Conservation (phyloP, 306 rosid species). For the Glycine latifolia region DNA sequence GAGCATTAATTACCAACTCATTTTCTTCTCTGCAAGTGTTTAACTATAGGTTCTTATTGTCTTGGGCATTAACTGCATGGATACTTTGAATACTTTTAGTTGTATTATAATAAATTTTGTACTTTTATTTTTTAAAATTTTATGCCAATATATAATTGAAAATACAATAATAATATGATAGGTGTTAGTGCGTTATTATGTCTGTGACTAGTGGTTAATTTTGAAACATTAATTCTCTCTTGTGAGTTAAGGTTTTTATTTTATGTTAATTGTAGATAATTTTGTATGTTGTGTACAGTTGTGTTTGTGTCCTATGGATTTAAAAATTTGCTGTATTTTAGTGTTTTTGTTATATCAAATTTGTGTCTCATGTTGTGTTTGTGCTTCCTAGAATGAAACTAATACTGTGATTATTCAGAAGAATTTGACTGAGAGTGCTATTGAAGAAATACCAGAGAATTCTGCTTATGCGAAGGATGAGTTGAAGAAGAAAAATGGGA, state of each 20-base stretch:
- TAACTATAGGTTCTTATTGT: background rate
- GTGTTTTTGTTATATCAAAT: background rate
- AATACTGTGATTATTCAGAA: conserved; percentile 58
- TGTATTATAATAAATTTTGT: background rate
- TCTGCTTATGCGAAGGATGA: conserved; percentile 56
- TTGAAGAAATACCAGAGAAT: conserved; percentile 47
- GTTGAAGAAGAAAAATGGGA: conserved; percentile 59
- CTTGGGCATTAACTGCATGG: background rate
- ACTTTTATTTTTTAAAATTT: background rate
- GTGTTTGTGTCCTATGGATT: background rate
- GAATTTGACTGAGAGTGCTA: conserved; percentile 43
- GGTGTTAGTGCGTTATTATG: background rate
- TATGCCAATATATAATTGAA: background rate
- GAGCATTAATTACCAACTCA: background rate
- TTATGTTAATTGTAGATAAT: background rate
- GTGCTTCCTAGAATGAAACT: background rate
- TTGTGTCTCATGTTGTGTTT: background rate
- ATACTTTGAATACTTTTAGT: no score
- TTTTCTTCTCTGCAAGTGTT: background rate
- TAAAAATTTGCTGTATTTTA: background rate
- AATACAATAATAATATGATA: background rate
- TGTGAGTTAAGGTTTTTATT: background rate
- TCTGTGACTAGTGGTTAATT: background rate
- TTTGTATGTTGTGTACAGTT: background rate
- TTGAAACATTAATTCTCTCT: background rate